Evolutionary conservation across 2,329 filamentous ascomycete genomes (phyloP).

Genomic region (Xylariaceae sp.): DNA sequence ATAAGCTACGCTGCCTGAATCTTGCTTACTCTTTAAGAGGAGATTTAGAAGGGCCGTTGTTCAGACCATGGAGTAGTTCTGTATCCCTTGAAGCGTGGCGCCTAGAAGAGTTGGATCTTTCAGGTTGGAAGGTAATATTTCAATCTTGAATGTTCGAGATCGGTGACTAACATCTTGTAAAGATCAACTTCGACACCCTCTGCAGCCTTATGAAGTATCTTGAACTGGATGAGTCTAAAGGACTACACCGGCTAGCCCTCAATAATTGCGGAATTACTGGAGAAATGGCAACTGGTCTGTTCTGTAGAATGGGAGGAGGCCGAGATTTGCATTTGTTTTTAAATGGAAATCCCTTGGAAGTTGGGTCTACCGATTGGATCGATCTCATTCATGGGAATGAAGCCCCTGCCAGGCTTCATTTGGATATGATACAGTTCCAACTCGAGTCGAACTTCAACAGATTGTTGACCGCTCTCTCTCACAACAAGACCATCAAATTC

Average conservation of each 20-base stretch:
- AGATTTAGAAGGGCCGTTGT: slow-evolving; percentile 40
- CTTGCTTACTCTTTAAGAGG: slow-evolving; percentile 50
- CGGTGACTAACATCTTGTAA: slow-evolving; percentile 8
- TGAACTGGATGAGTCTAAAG: slow-evolving; percentile 35
- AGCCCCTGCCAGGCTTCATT: slow-evolving; percentile 47
- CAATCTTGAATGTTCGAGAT: background rate
- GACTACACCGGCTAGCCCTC: slow-evolving; percentile 43
- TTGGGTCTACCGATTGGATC: slow-evolving; percentile 48
- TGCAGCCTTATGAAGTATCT: slow-evolving; percentile 45
- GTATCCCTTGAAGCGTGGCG: slow-evolving; percentile 34
- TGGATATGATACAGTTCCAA: slow-evolving; percentile 56
- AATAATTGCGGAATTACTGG: slow-evolving; percentile 52
- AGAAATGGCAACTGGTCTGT: slow-evolving; percentile 45
- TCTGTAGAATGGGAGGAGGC: slow-evolving; percentile 46
- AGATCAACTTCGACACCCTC: slow-evolving; percentile 50
- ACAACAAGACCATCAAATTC: slow-evolving; percentile 48
- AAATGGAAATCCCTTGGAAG: slow-evolving; percentile 51
- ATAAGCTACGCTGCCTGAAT: slow-evolving; percentile 44
- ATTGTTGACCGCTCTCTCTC: slow-evolving; percentile 46
- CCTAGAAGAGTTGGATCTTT: slow-evolving; percentile 53
- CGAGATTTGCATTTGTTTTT: slow-evolving; percentile 47
- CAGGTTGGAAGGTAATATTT: slow-evolving; percentile 46
- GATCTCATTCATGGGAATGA: slow-evolving; percentile 44
- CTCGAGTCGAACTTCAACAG: slow-evolving; percentile 49
- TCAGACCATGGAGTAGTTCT: slow-evolving; percentile 41